phyloP scores from a whole-genome alignment of 192 early-diverging fungal species.

The Haplosporangium gracile region DNA sequence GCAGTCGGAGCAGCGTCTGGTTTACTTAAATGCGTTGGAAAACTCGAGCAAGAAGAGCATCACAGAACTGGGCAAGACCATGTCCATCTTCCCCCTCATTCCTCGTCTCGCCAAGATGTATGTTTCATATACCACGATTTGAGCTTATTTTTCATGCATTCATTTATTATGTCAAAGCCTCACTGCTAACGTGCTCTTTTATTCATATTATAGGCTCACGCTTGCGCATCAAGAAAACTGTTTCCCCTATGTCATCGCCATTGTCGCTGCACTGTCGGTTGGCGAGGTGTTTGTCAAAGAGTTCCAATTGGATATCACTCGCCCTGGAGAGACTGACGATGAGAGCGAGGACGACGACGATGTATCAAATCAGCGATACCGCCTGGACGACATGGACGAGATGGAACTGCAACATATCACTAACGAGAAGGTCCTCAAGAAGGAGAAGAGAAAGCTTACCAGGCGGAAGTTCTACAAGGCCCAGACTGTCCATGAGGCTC shows the following conservation, averaged over 20 bases:
- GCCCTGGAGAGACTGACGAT: constrained; percentile 67
- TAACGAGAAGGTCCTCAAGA: constrained; percentile 71
- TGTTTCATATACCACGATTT: not conserved
- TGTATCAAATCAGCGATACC: constrained; percentile 35
- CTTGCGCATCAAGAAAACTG: constrained; percentile 89
- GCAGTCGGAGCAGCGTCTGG: constrained; percentile 85
- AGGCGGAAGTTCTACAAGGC: constrained; percentile 80
- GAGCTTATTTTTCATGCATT: not conserved
- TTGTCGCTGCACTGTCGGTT: constrained; percentile 93
- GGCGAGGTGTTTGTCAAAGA: constrained; percentile 94
- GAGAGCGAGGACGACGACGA: constrained; percentile 65
- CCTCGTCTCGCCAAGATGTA: constrained; percentile 94
- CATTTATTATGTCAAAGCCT: not conserved
- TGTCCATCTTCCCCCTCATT: constrained; percentile 92
- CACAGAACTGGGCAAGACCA: constrained; percentile 87
- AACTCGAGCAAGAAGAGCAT: constrained; percentile 70
- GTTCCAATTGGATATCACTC: constrained; percentile 70
- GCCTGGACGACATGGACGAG: constrained; percentile 51
- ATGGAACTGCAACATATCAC: constrained; percentile 68
- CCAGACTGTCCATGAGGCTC: constrained; percentile 80
- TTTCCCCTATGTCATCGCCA: constrained; percentile 89
- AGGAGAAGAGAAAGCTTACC: constrained; percentile 66
- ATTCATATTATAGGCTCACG: constrained; percentile 72
- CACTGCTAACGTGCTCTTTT: not conserved
- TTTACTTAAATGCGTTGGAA: constrained; percentile 83